A percentile compares a stretch with the other conserved stretches of the same genome.
Evolutionary conservation across 2,329 filamentous ascomycete species (phyloP).

Genomic region (Emergomyces orientalis): DNA sequence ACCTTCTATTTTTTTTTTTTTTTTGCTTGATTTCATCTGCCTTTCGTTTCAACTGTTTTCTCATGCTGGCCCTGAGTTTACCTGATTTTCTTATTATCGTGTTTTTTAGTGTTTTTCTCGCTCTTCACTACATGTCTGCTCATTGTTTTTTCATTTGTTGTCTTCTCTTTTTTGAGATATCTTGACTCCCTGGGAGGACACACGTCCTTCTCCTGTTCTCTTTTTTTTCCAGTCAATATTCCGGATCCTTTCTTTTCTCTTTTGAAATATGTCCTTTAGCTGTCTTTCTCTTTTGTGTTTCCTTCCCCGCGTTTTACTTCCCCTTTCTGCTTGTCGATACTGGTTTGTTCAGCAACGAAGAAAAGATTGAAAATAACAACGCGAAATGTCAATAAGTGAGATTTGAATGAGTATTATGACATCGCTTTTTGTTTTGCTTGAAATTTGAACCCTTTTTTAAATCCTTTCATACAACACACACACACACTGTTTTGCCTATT

Average conservation of each 20-base stretch:
- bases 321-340: neutral
- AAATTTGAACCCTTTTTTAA: neutral
- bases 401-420: conserved; percentile 5
- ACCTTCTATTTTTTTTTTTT: neutral
- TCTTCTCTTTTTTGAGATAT: neutral
- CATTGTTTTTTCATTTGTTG: conserved; percentile 12
- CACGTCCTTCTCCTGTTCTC: conserved; percentile 4
- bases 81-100: conserved; percentile 10
- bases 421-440: neutral
- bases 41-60: conserved; percentile 12
- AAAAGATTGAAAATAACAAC: conserved; percentile 10
- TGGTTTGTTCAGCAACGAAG: conserved; percentile 9
- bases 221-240: neutral
- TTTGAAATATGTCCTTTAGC: conserved; percentile 8
- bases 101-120: conserved; percentile 14
- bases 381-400: conserved; percentile 3
- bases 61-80: conserved; percentile 6
- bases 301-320: conserved; percentile 8
- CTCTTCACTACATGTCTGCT: conserved; percentile 14
- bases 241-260: neutral
- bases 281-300: conserved; percentile 9
- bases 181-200: conserved; percentile 1
- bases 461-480: neutral
- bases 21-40: neutral
- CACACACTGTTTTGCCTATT: neutral